Evolutionary conservation across 768 basidiomycete genomes (phyloP), one percentile per base, ranked within the genome.

Genomic region (Auriscalpium orientale): DNA sequence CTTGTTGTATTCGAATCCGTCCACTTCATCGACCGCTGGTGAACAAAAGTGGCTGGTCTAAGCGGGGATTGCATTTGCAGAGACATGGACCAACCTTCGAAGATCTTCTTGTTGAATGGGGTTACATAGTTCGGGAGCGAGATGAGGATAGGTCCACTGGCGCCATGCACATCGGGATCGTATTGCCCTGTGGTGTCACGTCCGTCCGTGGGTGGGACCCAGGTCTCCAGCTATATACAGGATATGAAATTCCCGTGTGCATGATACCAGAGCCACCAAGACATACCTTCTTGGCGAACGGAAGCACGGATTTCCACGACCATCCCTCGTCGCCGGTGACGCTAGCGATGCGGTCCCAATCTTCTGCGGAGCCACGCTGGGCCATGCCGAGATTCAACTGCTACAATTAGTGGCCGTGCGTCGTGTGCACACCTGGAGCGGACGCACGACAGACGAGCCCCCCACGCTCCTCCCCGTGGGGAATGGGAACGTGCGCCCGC

Each of bases 281-380:
- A 43, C 40, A 8, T 13, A 43, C 40, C 40, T 43, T 43, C 40
- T 43, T 43, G 13, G 40, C 40, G 18, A 43, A 18, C 40, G 40
- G 40, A 18, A 20, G 46, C 16, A 48, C 21, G 22, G 18, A 49
- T 50, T 43, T 18, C 55, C 55, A 58, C 2, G 56, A 48, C 57
- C 57, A 58, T 3, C 57, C 57, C 12, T 28, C 34, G 45, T 58
- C 57, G 45, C 57, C 57, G 12, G 56, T 57, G 18, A 49, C 34
- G 10, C 8, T n/a, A 6, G 57, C 57, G 33, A 34, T 38, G 37
- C 56, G 56, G 35, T 58, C 55, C 18, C 37, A 58, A 33, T 57
- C 53, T 8, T 57, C 56, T 20, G 53, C 18, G 12, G 53, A 46
- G 21, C 56, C 56, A 46, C 56, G 56, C 22, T 21, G 22, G 45